These are phyloP conservation scores for Scheffersomyces titani DNA, from an alignment of 1,139 yeast species.

Conservation along the genomic window DNA sequence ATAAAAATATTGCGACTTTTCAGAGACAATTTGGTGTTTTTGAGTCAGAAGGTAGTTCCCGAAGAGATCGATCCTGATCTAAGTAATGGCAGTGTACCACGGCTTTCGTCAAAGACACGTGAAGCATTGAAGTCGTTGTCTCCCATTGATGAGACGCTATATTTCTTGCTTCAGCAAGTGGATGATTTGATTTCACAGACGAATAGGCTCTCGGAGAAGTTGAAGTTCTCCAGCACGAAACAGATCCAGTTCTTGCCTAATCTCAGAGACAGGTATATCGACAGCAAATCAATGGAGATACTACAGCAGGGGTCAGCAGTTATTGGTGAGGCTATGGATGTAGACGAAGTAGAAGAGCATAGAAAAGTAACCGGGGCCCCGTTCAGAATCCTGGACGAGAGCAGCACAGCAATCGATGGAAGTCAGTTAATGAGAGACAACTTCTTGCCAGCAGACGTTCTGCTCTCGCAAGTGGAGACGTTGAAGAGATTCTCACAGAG, in stretches of 20 bases:
- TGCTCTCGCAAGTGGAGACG: slow-evolving; percentile 5
- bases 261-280: slow-evolving; percentile 20
- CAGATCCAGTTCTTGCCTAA: slow-evolving; percentile 13
- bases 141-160: slow-evolving; percentile 56
- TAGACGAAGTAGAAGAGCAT: neutral
- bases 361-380: neutral
- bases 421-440: neutral
- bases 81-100: slow-evolving; percentile 2
- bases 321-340: neutral
- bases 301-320: slow-evolving; percentile 9
- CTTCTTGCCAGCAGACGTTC: slow-evolving; percentile 1
- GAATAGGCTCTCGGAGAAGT: slow-evolving; percentile 31
- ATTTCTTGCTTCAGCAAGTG: slow-evolving; percentile 45
- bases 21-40: slow-evolving; percentile 29
- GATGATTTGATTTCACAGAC: slow-evolving; percentile 42
- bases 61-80: neutral
- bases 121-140: slow-evolving; percentile 39
- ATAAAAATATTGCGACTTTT: slow-evolving; percentile 32
- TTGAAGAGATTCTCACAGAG: slow-evolving; percentile 4
- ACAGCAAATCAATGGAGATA: slow-evolving; percentile 16
- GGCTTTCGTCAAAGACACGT: slow-evolving; percentile 24
- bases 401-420: neutral
- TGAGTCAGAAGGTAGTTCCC: slow-evolving; percentile 17
- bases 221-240: slow-evolving; percentile 14
- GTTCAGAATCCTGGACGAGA: neutral